Percentiles rank a stretch among this genome's conserved stretches.
These are phyloP conservation scores for Bidens hawaiensis DNA, from an alignment of 140 eudicot species.

Conservation along the genomic window DNA sequence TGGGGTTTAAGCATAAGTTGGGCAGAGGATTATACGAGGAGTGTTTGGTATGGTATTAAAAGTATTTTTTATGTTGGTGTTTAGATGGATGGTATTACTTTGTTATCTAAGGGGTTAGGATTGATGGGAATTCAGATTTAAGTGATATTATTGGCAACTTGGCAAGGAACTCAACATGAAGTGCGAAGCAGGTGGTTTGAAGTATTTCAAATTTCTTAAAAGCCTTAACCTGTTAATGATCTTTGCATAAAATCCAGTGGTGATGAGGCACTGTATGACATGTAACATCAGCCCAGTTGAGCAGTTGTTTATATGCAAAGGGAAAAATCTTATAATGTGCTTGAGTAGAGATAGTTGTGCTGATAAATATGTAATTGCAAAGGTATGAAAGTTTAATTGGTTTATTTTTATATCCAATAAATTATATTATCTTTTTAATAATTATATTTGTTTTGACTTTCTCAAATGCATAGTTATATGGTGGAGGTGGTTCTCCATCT, in stretches of 20 bases:
- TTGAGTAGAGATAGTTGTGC: slow-evolving; percentile 58
- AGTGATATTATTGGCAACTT: slow-evolving; percentile 66
- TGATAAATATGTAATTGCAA: slow-evolving; percentile 82
- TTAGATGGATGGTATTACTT: not conserved
- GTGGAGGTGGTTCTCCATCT: slow-evolving; percentile 81
- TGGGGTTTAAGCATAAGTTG: slow-evolving; percentile 52
- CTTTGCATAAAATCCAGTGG: not conserved
- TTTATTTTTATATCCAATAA: not conserved
- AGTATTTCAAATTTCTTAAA: slow-evolving; percentile 32
- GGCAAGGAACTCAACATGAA: slow-evolving; percentile 65
- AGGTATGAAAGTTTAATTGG: slow-evolving; percentile 44
- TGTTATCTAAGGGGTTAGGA: slow-evolving; percentile 49
- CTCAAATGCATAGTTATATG: slow-evolving; percentile 60
- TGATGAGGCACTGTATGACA: slow-evolving; percentile 5
- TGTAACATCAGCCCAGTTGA: slow-evolving; percentile 59
- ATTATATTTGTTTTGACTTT: not conserved
- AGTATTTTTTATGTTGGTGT: not conserved
- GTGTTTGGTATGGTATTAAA: slow-evolving; percentile 58
- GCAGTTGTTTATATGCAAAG: slow-evolving; percentile 88
- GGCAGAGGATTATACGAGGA: slow-evolving; percentile 91
- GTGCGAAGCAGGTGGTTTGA: slow-evolving; percentile 76
- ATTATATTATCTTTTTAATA: not conserved
- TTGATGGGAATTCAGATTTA: slow-evolving; percentile 49
- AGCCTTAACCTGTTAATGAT: not conserved
- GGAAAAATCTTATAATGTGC: slow-evolving; percentile 85